Conservation (phyloP, 2,329 filamentous ascomycete species). For the Blastomyces gilchristii region DNA sequence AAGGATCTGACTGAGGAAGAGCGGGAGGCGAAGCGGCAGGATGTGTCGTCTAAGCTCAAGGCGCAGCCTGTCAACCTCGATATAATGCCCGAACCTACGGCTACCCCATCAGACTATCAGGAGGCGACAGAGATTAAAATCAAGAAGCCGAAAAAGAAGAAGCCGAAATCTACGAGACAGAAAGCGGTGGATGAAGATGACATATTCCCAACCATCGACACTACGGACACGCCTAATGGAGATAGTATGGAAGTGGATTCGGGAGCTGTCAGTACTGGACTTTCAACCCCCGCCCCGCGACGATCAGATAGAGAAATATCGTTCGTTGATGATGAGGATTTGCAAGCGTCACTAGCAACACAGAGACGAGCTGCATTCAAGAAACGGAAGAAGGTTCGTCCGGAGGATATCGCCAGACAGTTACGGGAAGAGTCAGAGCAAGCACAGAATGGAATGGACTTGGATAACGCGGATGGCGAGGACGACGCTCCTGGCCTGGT, state of each 20-base stretch:
- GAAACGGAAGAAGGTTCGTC: slow-evolving; percentile 77
- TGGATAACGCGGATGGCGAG: slow-evolving; percentile 44
- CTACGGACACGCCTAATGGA: slow-evolving; percentile 28
- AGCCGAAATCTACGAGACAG: slow-evolving; percentile 63
- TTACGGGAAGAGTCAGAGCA: slow-evolving; percentile 51
- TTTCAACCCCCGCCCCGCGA: slow-evolving; percentile 41
- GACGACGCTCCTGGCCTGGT: slow-evolving; percentile 58
- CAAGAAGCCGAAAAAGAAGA: slow-evolving; percentile 84
- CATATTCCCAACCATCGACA: slow-evolving; percentile 34
- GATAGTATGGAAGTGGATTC: slow-evolving; percentile 69
- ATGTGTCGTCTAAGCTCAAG: slow-evolving; percentile 51
- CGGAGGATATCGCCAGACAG: slow-evolving; percentile 77
- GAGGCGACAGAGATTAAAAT: slow-evolving; percentile 80
- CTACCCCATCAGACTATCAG: slow-evolving; percentile 73
- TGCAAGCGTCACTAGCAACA: slow-evolving; percentile 75
- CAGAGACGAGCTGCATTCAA: slow-evolving; percentile 77
- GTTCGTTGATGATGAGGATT: slow-evolving; percentile 83
- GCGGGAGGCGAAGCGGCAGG: slow-evolving; percentile 45
- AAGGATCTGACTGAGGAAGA: slow-evolving; percentile 60
- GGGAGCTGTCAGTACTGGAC: slow-evolving; percentile 30
- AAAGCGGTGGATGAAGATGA: slow-evolving; percentile 55
- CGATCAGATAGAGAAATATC: slow-evolving; percentile 54
- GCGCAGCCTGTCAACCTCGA: slow-evolving; percentile 68
- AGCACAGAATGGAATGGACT: slow-evolving; percentile 45
- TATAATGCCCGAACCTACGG: slow-evolving; percentile 46